Percentiles rank a stretch among this genome's conserved stretches.
phyloP scores from a whole-genome alignment of 495 filamentous ascomycete species.

The Penicillium bialowiezense region DNA sequence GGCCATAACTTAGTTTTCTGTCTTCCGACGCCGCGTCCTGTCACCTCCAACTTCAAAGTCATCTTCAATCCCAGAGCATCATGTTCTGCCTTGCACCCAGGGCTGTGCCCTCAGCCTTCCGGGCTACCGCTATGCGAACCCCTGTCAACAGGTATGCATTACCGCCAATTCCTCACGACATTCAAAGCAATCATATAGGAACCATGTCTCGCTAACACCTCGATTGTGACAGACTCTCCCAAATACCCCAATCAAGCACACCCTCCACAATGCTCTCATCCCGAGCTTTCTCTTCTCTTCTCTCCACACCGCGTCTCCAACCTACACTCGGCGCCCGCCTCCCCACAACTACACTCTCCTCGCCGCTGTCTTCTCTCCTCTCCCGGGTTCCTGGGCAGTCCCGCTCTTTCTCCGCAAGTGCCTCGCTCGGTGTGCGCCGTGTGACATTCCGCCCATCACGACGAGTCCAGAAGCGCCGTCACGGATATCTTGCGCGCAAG shows the following conservation, averaged over 20 bases:
- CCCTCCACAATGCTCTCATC: conserved; percentile 13
- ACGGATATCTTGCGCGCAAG: conserved; percentile 63
- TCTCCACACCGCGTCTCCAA: conserved; percentile 29
- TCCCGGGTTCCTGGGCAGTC: conserved; percentile 24
- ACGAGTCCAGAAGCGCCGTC: conserved; percentile 66
- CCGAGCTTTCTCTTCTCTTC: conserved; percentile 26
- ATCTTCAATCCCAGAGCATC: conserved; percentile 9
- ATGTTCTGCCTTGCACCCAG: conserved; percentile 36
- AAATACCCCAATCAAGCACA: conserved; percentile 17
- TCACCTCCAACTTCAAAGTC: conserved; percentile 9
- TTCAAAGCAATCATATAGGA: not conserved
- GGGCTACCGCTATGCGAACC: conserved; percentile 13
- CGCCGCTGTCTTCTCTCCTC: conserved; percentile 24
- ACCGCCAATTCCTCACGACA: conserved; percentile 1
- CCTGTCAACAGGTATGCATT: conserved; percentile 25
- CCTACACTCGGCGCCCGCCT: conserved; percentile 20
- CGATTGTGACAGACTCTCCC: conserved; percentile 11
- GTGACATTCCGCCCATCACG: conserved; percentile 66
- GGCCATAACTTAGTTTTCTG: conserved; percentile 34
- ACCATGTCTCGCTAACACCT: not conserved
- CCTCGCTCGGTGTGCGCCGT: conserved; percentile 51
- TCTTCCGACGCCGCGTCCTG: conserved; percentile 29
- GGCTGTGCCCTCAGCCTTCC: conserved; percentile 28
- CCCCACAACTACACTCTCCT: conserved; percentile 18
- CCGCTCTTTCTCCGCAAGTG: conserved; percentile 42